Evolutionary conservation across 139 green algal species (phyloP), one percentile per base, ranked within the genome.

Genomic region (Chlorella sp.): DNA sequence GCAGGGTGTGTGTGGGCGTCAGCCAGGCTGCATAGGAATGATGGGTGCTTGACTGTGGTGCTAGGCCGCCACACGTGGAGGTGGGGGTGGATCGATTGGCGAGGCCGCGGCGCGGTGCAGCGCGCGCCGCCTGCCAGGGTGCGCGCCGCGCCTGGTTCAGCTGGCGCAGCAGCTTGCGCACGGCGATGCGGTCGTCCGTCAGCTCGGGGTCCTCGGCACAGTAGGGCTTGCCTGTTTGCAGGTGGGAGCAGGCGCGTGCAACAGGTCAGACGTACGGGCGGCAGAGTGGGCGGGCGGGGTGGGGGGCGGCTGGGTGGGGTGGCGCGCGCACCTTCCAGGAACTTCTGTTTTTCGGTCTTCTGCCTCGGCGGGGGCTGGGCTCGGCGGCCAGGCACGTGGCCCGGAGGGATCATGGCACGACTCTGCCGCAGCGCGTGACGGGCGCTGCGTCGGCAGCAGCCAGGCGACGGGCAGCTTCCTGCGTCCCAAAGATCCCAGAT

Each of bases 171-270:
- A 79, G 48, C 46, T 66, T 65, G 41, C 60, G 76, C 23, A 43
- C 56, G 19, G 15, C 29, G 15, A 75, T 73, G n/a, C 84, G 73
- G 36, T 88, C 79, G 17, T 61, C 60, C 0, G 71, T 25, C 35
- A 89, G 74, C 58, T 88, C 45, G 0, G 76, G 50, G 21, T 69
- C 79, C 46, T 70, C 74, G n/a, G 79, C 48, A 12, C 64, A 75
- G 59, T 90, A 90, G 0, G 81, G 73, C 27, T 84, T 48, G 21
- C 81, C 76, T 60, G 67, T 8, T 5, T 21, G 31, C 4, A 27
- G 56, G 9, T 33, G 27, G n/a, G 31, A 41, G 53, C 27, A 33
- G 53, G 6, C 8, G 15, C 17, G 51, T 60, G 51, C 12, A 8
- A 60, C 12, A 12, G 55, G 51, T 33, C 21, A 27, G 51, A 8